Evolutionary conservation across 2,329 filamentous ascomycete genomes (phyloP), one percentile per base, ranked within the genome.

Genomic region (Microdochium bolleyi): DNA sequence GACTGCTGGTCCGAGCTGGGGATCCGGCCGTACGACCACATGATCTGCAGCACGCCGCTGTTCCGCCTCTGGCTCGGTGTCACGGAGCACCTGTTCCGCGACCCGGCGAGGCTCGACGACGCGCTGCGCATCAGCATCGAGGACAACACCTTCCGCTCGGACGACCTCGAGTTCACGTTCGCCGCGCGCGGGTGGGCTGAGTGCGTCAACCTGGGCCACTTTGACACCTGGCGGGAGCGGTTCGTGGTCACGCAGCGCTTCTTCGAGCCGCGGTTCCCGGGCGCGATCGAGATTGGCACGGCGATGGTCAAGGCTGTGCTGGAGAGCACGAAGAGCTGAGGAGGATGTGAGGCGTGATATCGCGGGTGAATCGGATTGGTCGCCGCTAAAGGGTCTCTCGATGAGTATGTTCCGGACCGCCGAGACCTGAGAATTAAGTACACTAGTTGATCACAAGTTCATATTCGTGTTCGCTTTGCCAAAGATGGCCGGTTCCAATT

Each of bases 1-100:
- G 94, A 99, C 73, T 97, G 92, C 72, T 99, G 94, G 94, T 94
- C 89, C 66, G 89, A 89, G 60, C 79, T 97, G 48, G 88, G 85
- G 32, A 99, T 96, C 62, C 88, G 95, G 49, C 94, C 94, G 1
- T 99, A 99, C 69, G 92, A 99, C 70, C 95, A 99, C 75, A 99
- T 99, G 92, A 95, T 99, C 60, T 99, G 94, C 74, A 96, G 91
- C 52, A 99, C 94, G 38, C 94, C 94, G 73, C 82, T 97, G 49
- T 99, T 99, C 76, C 88, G 94, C 50, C 83, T 99, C 58, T 96
- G 94, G 83, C 81, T 99, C 32, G 94, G 94, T 53, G 95, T 96
- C n/a, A 92, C 92, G 1, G 94, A 99, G 72, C 92, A 95, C 67
- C 78, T 99, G 37, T 99, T 96, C 75, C 86, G 91, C 58, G 91